Conservation (phyloP, 164 flowering plant species). For the Annona squamosa region DNA sequence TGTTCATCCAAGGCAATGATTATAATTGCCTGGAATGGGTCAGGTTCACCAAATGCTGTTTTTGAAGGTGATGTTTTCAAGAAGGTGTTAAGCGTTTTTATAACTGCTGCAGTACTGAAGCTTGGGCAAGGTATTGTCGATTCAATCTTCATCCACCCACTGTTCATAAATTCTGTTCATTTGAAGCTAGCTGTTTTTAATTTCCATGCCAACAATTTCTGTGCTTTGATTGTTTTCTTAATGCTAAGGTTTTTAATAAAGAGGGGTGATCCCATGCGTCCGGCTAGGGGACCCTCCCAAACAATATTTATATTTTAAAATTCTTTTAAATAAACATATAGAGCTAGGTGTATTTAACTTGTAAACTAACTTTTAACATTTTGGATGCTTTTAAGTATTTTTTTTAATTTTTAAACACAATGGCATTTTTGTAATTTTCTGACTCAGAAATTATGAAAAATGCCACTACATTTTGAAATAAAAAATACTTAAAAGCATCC, state of each 20-base stretch:
- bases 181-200: not conserved
- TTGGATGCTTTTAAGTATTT: no score
- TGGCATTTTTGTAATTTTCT: no score
- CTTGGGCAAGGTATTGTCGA: conserved; percentile 67
- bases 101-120: conserved; percentile 92
- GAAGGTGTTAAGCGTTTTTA: conserved; percentile 76
- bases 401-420: no score
- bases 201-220: not conserved
- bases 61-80: conserved; percentile 63
- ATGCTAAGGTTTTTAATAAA: not conserved
- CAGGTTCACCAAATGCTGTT: conserved; percentile 45
- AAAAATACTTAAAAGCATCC: no score
- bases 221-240: not conserved
- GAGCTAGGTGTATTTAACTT: no score
- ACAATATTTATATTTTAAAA: no score
- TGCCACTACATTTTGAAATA: no score
- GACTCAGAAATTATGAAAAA: no score
- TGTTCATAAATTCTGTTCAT: not conserved
- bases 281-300: no score
- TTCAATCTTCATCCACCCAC: not conserved
- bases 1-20: conserved; percentile 68
- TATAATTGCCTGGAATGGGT: conserved; percentile 89
- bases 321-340: no score
- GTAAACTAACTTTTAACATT: no score
- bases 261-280: not conserved